Conservation (phyloP, 352 stramenopile species). For the Pythium periplocum region DNA sequence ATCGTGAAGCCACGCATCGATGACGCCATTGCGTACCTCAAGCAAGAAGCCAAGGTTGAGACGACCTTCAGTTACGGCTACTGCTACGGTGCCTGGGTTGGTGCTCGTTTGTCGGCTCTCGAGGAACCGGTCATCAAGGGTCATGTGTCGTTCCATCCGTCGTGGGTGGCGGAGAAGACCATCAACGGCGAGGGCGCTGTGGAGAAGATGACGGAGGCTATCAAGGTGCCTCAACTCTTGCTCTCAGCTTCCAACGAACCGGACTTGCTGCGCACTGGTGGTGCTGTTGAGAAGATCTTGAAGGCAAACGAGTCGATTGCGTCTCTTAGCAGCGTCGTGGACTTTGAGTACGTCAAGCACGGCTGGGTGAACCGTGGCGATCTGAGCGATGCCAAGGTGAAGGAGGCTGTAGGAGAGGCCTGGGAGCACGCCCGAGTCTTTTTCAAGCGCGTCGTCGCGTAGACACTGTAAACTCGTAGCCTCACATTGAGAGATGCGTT, state of each 20-base stretch:
- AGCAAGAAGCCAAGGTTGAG: slow-evolving; percentile 15
- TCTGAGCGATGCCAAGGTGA: neutral
- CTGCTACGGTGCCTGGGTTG: slow-evolving; percentile 19
- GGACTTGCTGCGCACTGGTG: slow-evolving; percentile 24
- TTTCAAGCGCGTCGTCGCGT: no score
- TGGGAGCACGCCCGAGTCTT: no score
- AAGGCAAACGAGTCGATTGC: slow-evolving; percentile 1
- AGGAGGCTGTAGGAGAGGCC: no score
- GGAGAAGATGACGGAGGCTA: slow-evolving; percentile 31
- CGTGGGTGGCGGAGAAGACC: slow-evolving; percentile 29
- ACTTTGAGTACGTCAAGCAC: slow-evolving; percentile 1
- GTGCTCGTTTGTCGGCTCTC: slow-evolving; percentile 3
- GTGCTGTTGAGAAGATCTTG: slow-evolving; percentile 40
- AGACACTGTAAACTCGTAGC: no score
- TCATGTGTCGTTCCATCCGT: slow-evolving; percentile 24
- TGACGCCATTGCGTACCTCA: slow-evolving; percentile 21
- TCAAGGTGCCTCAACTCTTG: slow-evolving; percentile 39
- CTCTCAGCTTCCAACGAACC: slow-evolving; percentile 35
- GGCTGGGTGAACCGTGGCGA: slow-evolving; percentile 10
- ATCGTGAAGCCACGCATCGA: slow-evolving; percentile 6
- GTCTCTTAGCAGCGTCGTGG: slow-evolving; percentile 3
- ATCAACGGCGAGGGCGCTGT: slow-evolving; percentile 23
- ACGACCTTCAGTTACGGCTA: slow-evolving; percentile 14
- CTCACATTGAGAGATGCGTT: no score
- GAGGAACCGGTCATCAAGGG: slow-evolving; percentile 12